phyloP scores from a whole-genome alignment of 208 protist genomes.

The Jaenimonas drosophilae region DNA sequence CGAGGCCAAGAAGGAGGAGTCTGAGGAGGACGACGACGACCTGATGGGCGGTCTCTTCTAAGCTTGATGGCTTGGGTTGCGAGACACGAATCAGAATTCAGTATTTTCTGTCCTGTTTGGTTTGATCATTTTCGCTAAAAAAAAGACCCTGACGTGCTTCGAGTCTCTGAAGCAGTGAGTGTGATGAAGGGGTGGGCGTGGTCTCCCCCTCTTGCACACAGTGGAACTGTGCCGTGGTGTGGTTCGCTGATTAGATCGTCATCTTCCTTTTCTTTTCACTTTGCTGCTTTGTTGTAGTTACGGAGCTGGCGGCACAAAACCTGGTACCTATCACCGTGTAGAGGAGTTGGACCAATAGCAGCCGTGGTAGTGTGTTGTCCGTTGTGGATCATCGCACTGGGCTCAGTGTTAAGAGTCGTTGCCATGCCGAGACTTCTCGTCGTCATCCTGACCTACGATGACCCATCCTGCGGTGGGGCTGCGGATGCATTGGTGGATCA shows the following conservation, averaged over 20 bases:
- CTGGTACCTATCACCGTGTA: too few species aligned
- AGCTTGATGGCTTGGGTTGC: not conserved
- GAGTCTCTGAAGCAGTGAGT: not conserved
- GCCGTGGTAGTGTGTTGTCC: not conserved
- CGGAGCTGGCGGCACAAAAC: too few species aligned
- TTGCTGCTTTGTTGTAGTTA: constrained; percentile 8
- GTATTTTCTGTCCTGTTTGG: not conserved
- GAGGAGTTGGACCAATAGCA: too few species aligned
- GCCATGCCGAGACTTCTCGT: constrained; percentile 22
- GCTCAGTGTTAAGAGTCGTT: not conserved
- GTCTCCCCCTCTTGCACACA: not conserved
- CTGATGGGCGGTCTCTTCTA: constrained; percentile 82
- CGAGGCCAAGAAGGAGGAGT: constrained; percentile 47
- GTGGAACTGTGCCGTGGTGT: not conserved
- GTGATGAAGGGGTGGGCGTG: not conserved
- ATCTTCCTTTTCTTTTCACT: constrained; percentile 12
- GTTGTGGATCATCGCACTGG: not conserved
- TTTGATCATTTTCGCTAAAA: constrained; percentile 1
- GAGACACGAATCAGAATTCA: not conserved
- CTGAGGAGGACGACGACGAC: constrained; percentile 81
- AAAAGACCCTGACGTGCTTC: too few species aligned
- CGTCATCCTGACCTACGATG: constrained; percentile 81
- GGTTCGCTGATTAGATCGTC: not conserved
- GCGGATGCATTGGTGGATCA: constrained; percentile 75
- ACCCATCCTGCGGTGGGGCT: constrained; percentile 78